These are phyloP conservation scores for Paraglomus occultum DNA, from an alignment of 192 early-diverging fungal genomes.

Conservation along the genomic window DNA sequence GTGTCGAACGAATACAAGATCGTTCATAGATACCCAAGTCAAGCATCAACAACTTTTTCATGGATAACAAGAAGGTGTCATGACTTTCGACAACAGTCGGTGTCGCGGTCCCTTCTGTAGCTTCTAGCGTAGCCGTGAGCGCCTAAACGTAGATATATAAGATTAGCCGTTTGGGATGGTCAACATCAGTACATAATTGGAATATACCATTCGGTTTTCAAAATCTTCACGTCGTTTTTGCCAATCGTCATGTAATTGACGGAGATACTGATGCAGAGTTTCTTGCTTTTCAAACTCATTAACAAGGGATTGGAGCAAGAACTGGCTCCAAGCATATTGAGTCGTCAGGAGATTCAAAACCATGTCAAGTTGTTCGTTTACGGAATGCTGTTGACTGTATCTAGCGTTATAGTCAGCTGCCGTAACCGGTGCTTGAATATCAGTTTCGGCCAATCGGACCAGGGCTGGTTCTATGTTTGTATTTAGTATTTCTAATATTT, in stretches of 20 bases:
- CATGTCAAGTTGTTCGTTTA: background rate
- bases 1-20: no score
- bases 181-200: background rate
- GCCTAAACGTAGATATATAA: background rate
- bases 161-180: background rate
- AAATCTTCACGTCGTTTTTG: background rate
- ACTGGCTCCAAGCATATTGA: slow-evolving; percentile 12
- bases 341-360: slow-evolving; percentile 14
- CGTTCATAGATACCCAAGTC: no score
- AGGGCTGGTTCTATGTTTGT: background rate
- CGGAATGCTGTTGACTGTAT: background rate
- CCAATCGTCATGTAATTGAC: slow-evolving; percentile 1
- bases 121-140: background rate
- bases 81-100: slow-evolving; percentile 8
- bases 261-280: background rate
- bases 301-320: background rate
- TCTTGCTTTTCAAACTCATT: slow-evolving; percentile 22
- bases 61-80: slow-evolving; percentile 19
- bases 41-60: slow-evolving; percentile 11
- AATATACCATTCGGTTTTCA: slow-evolving; percentile 4
- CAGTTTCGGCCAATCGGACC: background rate
- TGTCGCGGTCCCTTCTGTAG: background rate
- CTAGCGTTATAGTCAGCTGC: background rate
- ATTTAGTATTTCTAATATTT: no score
- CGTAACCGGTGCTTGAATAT: slow-evolving; percentile 19